These are phyloP conservation scores for Vigna reflexopilosa DNA, from an alignment of 306 rosid genomes.

Conservation along the genomic window DNA sequence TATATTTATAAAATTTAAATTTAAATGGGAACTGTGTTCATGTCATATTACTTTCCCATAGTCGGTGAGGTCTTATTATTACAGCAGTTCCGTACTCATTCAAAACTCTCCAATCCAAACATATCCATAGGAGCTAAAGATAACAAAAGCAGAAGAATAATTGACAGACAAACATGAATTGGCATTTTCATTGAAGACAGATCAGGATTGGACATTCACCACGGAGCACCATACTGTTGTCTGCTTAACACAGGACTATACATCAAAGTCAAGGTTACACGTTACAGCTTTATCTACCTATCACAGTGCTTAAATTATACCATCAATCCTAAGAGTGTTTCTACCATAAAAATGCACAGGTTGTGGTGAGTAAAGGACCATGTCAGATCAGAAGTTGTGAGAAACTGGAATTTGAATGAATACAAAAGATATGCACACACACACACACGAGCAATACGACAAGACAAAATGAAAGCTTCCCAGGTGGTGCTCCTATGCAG, in stretches of 20 bases:
- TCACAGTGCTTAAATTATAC: background rate
- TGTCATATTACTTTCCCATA: slow-evolving; percentile 11
- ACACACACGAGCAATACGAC: slow-evolving; percentile 30
- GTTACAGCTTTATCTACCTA: slow-evolving; percentile 41
- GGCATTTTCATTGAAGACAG: slow-evolving; percentile 47
- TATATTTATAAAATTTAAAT: background rate
- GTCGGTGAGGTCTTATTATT: slow-evolving; percentile 47
- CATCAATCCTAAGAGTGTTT: slow-evolving; percentile 34
- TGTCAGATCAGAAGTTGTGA: slow-evolving; percentile 21
- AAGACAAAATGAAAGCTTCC: slow-evolving; percentile 35
- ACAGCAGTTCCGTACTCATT: slow-evolving; percentile 36
- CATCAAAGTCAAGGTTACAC: slow-evolving; percentile 49
- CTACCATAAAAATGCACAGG: slow-evolving; percentile 35
- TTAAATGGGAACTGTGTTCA: too few relatives aligned
- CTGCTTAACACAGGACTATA: slow-evolving; percentile 38
- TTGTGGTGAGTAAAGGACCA: slow-evolving; percentile 29
- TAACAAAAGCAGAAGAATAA: slow-evolving; percentile 50
- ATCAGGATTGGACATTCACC: slow-evolving; percentile 54
- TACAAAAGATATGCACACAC: background rate
- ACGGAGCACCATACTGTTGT: slow-evolving; percentile 52
- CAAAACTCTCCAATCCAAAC: slow-evolving; percentile 14
- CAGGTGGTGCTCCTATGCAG: slow-evolving; percentile 18
- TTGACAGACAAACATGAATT: slow-evolving; percentile 53
- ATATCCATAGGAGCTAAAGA: slow-evolving; percentile 42
- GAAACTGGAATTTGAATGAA: slow-evolving; percentile 17